Percentiles rank a stretch among this genome's conserved stretches.
These are phyloP conservation scores for Solanum sejunctum DNA, from an alignment of 257 asterid species.

Conservation along the genomic window DNA sequence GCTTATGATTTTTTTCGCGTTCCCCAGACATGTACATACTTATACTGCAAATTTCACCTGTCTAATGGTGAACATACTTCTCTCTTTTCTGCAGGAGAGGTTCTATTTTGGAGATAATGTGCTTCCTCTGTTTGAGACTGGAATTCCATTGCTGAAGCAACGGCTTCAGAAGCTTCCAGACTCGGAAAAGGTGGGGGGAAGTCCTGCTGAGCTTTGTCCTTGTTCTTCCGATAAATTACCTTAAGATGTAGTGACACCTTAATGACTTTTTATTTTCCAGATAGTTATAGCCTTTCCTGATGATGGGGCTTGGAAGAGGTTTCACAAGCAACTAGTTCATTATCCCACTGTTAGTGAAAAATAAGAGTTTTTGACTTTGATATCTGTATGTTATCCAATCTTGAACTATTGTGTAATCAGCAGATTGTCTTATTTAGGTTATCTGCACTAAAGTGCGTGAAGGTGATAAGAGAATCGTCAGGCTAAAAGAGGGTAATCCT, in stretches of 20 bases:
- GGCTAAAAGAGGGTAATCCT: slow-evolving; percentile 92
- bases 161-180: slow-evolving; percentile 67
- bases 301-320: slow-evolving; percentile 99
- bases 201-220: not conserved
- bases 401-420: not conserved
- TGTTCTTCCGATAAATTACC: not conserved
- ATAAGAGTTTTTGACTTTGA: not conserved
- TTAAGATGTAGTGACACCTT: not conserved
- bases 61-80: not conserved
- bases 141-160: slow-evolving; percentile 79
- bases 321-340: slow-evolving; percentile 73
- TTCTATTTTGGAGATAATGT: slow-evolving; percentile 82
- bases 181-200: slow-evolving; percentile 45
- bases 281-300: slow-evolving; percentile 92
- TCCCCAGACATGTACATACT: not conserved
- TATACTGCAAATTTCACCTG: not conserved
- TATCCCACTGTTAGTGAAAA: slow-evolving; percentile 51
- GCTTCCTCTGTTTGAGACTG: slow-evolving; percentile 87
- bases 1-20: not conserved
- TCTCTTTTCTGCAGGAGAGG: slow-evolving; percentile 56
- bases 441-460: slow-evolving; percentile 95
- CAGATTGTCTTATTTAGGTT: slow-evolving; percentile 28
- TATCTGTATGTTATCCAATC: not conserved
- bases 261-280: slow-evolving; percentile 21
- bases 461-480: slow-evolving; percentile 87